Base-by-base conservation (phyloP, 306 rosid species). In the Coriaria nepalensis region DNA sequence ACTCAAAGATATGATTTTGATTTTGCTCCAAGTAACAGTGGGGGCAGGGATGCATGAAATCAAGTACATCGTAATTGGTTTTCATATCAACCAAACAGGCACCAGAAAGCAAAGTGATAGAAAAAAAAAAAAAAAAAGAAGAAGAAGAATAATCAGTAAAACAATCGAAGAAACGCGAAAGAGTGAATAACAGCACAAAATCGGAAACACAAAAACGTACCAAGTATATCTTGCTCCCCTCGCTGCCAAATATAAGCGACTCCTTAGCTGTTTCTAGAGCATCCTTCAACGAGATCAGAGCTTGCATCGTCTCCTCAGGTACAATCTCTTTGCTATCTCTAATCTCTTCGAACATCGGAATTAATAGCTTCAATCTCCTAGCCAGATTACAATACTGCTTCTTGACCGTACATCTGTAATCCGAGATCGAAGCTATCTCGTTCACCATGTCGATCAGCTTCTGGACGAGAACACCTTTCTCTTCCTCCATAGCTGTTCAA, bases 311-410 rank as follows among this genome's bases (percentile, higher is more conserved):
- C 7, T 73, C 62, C 29, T 55, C 53, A 6, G 93, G 66, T 3
- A 82, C 35, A 9, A 37, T 37, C 61, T 70, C 69, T 13, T 69
- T 71, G 38, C 64, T 60, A 50, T 92, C 96, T 56, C 87, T 62
- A 66, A 90, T 82, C 74, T 85, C 98, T 60, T 92, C 94, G 43
- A 92, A 85, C 87, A 92, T 69, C 47, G 98, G 98, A 5, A 65
- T 82, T 59, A 92, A 55, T 6, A 92, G 85, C 74, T 92, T 92
- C 72, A 92, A 20, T 70, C 98, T 68, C 62, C 98, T 63, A 2
- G 93, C 81, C 61, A 92, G 56, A 78, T 92, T 92, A 33, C 93
- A 82, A 54, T 77, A 92, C 62, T 85, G 94, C 61, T 79, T 92
- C 87, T 92, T 92, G 36, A 92, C 83, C 58, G 76, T 49, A 48